Conservation (phyloP, 179 eudicot species). For the Beta corolliflora region DNA sequence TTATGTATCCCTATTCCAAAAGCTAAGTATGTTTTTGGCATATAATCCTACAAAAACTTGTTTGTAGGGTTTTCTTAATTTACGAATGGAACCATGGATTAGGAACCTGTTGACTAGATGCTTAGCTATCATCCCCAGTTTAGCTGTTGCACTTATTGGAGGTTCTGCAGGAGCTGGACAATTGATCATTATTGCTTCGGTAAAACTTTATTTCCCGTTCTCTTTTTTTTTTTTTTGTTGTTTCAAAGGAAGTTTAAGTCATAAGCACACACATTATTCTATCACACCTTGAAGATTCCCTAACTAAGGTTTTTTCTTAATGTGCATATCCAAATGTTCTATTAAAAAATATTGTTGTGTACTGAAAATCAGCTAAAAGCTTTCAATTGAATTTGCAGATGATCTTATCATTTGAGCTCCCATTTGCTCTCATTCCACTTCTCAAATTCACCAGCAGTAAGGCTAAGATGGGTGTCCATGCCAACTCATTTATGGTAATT, state of each 20-base stretch:
- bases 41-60: neutral
- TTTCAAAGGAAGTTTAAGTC: neutral
- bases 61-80: constrained; percentile 83
- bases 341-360: neutral
- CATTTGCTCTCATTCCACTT: constrained; percentile 97
- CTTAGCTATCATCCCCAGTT: constrained; percentile 95
- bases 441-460: constrained; percentile 98
- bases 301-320: neutral
- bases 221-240: neutral
- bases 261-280: neutral
- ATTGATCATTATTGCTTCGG: constrained; percentile 94
- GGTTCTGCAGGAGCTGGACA: constrained; percentile 94
- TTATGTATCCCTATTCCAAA: neutral
- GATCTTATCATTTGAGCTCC: constrained; percentile 97
- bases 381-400: constrained; percentile 52
- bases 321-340: neutral
- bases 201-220: constrained; percentile 22
- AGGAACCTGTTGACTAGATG: constrained; percentile 85
- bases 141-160: constrained; percentile 81
- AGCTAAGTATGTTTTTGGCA: neutral
- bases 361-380: neutral
- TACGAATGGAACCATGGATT: constrained; percentile 86
- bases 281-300: neutral
- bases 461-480: constrained; percentile 89
- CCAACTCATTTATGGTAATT: constrained; percentile 69